These are phyloP conservation scores for Cordyceps pruinosa DNA, from an alignment of 2,329 filamentous ascomycete species.

Conservation along the genomic window DNA sequence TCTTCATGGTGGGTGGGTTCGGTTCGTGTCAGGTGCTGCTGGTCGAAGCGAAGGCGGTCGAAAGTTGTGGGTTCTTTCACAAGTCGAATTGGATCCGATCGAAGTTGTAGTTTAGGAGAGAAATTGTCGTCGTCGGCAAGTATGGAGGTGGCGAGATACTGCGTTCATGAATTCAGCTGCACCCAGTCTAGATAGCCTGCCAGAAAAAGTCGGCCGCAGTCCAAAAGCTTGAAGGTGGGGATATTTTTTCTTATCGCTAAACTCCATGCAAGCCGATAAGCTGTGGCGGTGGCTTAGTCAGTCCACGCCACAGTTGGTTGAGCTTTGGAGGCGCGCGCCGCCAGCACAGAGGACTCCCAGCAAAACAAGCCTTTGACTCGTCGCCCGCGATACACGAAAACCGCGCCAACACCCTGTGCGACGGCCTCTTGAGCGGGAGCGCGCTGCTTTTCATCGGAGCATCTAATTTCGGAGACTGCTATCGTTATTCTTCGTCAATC, in stretches of 20 bases:
- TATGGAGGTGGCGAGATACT: too few relatives aligned
- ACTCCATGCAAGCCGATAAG: constrained; percentile 3
- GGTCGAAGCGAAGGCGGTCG: too few relatives aligned
- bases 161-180: too few relatives aligned
- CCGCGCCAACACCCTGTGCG: background rate
- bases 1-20: constrained; percentile 38
- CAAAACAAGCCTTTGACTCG: background rate
- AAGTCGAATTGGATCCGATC: too few relatives aligned
- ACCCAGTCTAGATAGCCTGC: background rate
- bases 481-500: background rate
- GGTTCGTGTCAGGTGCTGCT: background rate
- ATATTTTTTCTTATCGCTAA: constrained; percentile 11
- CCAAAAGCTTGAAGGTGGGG: constrained; percentile 5
- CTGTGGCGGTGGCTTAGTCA: constrained; percentile 11
- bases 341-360: background rate
- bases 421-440: background rate
- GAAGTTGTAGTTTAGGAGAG: too few relatives aligned
- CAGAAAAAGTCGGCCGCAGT: constrained; percentile 1
- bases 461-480: background rate
- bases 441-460: background rate
- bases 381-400: background rate
- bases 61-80: too few relatives aligned
- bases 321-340: background rate
- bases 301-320: background rate
- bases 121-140: too few relatives aligned